Conservation (phyloP, 2,329 filamentous ascomycete genomes). For the Clarireedia hainanense region DNA sequence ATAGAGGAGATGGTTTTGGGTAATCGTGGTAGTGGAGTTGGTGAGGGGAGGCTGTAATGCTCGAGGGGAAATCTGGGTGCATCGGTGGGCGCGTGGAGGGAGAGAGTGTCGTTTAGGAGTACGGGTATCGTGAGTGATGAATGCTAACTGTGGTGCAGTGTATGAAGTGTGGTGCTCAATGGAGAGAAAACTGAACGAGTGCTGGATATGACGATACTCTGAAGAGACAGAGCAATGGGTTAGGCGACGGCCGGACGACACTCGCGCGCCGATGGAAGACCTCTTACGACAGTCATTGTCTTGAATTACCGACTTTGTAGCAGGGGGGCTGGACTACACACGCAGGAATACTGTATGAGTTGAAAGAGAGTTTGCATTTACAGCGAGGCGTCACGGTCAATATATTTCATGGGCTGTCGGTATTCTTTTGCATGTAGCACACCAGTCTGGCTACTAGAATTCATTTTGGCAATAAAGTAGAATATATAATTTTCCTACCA, state of each 20-base stretch:
- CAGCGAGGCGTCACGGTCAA: slow-evolving; percentile 21
- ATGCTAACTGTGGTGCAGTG: slow-evolving; percentile 37
- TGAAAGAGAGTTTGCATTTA: background rate
- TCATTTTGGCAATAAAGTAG: background rate
- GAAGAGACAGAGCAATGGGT: background rate
- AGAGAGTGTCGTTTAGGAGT: background rate
- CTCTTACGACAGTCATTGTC: too few species aligned
- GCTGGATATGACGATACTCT: background rate
- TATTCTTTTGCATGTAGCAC: slow-evolving; percentile 1
- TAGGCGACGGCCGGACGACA: too few species aligned
- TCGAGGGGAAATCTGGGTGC: background rate
- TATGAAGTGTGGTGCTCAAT: slow-evolving; percentile 57
- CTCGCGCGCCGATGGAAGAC: too few species aligned
- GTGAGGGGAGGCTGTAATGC: background rate
- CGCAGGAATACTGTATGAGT: background rate
- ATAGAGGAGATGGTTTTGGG: background rate
- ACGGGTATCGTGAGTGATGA: background rate
- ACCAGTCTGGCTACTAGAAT: background rate
- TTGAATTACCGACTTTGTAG: too few species aligned
- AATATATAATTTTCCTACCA: background rate
- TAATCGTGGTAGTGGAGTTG: background rate
- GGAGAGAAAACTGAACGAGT: slow-evolving; percentile 52
- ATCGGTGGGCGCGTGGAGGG: slow-evolving; percentile 5
- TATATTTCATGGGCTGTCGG: slow-evolving; percentile 2
- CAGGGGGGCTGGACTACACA: background rate